Evolutionary conservation across 306 rosid genomes (phyloP).

Genomic region (Acacia melanoxylon): DNA sequence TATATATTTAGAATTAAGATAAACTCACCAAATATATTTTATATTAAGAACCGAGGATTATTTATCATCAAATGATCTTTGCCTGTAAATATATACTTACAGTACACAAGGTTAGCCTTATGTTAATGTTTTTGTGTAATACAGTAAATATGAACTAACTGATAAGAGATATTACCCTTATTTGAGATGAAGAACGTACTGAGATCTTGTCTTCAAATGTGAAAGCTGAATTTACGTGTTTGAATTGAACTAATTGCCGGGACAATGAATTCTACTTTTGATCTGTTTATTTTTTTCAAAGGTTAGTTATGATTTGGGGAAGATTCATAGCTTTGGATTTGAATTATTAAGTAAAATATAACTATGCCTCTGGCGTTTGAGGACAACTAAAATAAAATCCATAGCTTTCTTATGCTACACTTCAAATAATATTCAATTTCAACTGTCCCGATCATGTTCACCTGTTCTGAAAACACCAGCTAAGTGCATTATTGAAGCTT

Average conservation of each 20-base stretch:
- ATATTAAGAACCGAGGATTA: no score
- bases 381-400: not conserved
- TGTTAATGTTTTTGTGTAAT: not conserved
- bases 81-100: not conserved
- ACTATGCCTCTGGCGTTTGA: not conserved
- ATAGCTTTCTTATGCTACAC: constrained; percentile 44
- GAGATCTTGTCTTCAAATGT: constrained; percentile 12
- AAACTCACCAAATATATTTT: no score
- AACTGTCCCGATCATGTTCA: constrained; percentile 32
- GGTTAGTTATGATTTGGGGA: constrained; percentile 52
- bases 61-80: not conserved
- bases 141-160: not conserved
- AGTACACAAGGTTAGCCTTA: not conserved
- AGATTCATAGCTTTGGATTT: constrained; percentile 35
- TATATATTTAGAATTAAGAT: no score
- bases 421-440: constrained; percentile 30
- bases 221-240: constrained; percentile 28
- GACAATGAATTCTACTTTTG: constrained; percentile 4
- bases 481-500: constrained; percentile 20
- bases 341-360: constrained; percentile 29
- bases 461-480: constrained; percentile 26
- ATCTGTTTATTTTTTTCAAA: not conserved
- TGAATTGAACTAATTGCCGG: constrained; percentile 24
- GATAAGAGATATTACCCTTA: not conserved
- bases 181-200: not conserved